A percentile compares a stretch with the other conserved stretches of the same genome.
Conservation (phyloP, 345 rosid species). For the Bruguiera sexangula region DNA sequence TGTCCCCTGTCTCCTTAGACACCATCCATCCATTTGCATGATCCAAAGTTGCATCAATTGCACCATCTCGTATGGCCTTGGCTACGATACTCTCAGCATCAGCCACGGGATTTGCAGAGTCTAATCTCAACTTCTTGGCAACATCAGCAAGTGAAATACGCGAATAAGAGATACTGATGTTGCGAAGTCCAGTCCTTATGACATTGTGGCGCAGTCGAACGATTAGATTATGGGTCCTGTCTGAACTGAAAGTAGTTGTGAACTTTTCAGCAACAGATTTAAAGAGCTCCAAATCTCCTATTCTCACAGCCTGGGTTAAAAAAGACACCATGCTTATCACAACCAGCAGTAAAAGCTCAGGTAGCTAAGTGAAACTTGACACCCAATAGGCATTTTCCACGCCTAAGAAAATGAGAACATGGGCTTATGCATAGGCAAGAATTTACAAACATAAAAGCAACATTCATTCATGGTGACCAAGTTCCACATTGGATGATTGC, state of each 20-base stretch:
- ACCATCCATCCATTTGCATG: conserved; percentile 69
- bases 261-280: conserved; percentile 67
- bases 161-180: conserved; percentile 74
- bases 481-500: not conserved
- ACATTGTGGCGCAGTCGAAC: conserved; percentile 80
- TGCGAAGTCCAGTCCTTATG: conserved; percentile 73
- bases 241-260: conserved; percentile 50
- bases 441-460: not conserved
- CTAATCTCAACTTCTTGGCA: conserved; percentile 56
- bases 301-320: conserved; percentile 62
- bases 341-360: not conserved
- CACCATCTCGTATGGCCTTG: conserved; percentile 84
- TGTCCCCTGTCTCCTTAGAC: conserved; percentile 83
- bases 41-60: conserved; percentile 79
- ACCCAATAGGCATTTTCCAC: not conserved
- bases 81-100: conserved; percentile 84
- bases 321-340: not conserved
- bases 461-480: not conserved
- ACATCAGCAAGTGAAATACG: conserved; percentile 64
- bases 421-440: no score
- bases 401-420: not conserved
- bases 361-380: not conserved
- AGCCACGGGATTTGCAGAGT: conserved; percentile 60
- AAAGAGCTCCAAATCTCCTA: conserved; percentile 90
- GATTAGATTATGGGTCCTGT: conserved; percentile 64